These are phyloP conservation scores for Phaeosphaeria sp. DNA, from an alignment of 2,329 filamentous ascomycete genomes.

Conservation along the genomic window DNA sequence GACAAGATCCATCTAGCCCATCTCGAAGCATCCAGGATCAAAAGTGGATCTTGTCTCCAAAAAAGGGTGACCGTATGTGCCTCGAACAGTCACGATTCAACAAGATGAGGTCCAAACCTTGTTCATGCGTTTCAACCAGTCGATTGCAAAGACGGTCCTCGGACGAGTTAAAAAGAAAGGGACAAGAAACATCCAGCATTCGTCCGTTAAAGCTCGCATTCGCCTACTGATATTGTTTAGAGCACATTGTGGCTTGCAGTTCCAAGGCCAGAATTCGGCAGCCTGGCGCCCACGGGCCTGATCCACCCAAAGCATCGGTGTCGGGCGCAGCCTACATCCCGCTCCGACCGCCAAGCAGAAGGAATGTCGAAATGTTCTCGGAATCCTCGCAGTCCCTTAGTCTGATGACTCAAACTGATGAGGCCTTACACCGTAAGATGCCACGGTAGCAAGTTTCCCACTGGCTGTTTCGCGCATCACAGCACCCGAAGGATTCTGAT, in stretches of 20 bases:
- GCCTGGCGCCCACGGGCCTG: too few species aligned
- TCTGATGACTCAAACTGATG: background rate
- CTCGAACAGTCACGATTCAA: background rate
- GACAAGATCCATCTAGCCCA: too few species aligned
- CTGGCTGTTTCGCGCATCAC: too few species aligned
- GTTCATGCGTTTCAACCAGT: background rate
- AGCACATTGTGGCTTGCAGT: background rate
- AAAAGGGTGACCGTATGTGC: background rate
- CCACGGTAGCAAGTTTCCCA: background rate
- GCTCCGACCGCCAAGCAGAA: background rate
- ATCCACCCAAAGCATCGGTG: too few species aligned
- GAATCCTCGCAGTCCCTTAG: background rate
- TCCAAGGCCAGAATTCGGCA: background rate
- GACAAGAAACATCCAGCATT: background rate
- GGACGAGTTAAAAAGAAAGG: background rate
- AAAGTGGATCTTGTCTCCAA: background rate
- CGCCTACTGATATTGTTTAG: background rate
- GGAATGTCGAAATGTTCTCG: background rate
- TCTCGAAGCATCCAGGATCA: background rate
- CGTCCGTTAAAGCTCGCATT: constrained; percentile 4
- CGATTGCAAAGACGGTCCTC: background rate
- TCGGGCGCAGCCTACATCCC: too few species aligned
- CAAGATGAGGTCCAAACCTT: background rate
- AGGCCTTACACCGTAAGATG: background rate
- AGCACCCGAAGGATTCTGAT: too few species aligned